A percentile compares a stretch with the other conserved stretches of the same genome.
phyloP scores from a whole-genome alignment of 345 rosid genomes.

The Moricandia arvensis region DNA sequence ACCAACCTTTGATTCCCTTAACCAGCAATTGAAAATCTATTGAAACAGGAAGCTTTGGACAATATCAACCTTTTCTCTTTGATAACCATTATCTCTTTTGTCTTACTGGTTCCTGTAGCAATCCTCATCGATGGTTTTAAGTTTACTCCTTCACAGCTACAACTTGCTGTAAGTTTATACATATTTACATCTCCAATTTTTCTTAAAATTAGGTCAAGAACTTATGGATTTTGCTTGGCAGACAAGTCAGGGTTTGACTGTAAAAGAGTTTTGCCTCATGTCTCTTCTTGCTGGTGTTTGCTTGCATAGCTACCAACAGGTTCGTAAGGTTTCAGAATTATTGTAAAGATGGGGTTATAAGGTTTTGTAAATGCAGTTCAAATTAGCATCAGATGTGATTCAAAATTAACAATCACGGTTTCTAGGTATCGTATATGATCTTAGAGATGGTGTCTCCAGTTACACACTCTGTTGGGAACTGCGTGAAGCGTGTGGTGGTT shows the following conservation, averaged over 20 bases:
- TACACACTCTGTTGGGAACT: constrained; percentile 83
- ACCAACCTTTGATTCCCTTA: background rate
- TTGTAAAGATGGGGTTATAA: background rate
- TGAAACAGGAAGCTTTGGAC: constrained; percentile 69
- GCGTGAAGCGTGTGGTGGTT: constrained; percentile 80
- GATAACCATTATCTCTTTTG: constrained; percentile 66
- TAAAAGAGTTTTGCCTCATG: constrained; percentile 53
- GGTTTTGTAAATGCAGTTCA: background rate
- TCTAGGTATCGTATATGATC: constrained; percentile 79
- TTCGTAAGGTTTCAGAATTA: constrained; percentile 9
- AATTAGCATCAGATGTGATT: background rate
- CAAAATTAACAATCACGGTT: background rate
- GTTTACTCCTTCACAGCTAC: constrained; percentile 66
- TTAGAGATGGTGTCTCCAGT: constrained; percentile 79
- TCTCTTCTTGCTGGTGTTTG: constrained; percentile 71
- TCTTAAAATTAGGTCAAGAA: background rate
- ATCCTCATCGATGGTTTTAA: constrained; percentile 61
- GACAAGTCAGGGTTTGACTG: constrained; percentile 60
- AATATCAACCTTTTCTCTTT: constrained; percentile 84
- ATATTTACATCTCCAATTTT: background rate
- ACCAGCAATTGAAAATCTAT: background rate
- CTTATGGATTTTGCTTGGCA: constrained; percentile 24
- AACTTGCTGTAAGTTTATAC: constrained; percentile 56
- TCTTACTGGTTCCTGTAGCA: constrained; percentile 66
- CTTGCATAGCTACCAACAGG: constrained; percentile 84